phyloP scores from a whole-genome alignment of 2,329 filamentous ascomycete species.

The Penicillium concentricum region DNA sequence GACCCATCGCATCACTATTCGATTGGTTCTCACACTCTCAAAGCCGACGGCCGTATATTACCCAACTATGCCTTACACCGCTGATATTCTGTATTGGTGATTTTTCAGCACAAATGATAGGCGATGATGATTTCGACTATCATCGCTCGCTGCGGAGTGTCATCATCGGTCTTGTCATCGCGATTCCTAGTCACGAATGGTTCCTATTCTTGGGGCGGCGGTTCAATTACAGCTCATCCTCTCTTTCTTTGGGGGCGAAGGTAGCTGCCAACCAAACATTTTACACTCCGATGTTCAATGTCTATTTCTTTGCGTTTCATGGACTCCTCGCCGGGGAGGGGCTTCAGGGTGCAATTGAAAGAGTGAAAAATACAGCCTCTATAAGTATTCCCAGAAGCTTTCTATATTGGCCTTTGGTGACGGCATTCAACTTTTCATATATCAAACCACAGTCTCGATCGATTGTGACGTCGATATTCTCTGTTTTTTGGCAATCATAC shows the following conservation, averaged over 20 bases:
- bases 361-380: neutral
- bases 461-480: neutral
- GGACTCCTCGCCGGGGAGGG: neutral
- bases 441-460: neutral
- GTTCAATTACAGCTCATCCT: neutral
- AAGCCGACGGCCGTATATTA: too few species aligned
- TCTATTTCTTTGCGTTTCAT: neutral
- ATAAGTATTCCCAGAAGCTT: neutral
- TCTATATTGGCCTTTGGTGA: neutral
- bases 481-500: neutral
- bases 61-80: neutral
- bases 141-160: neutral
- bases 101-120: neutral
- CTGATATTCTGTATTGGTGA: neutral
- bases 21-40: too few species aligned
- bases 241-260: neutral
- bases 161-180: neutral
- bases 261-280: neutral
- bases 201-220: neutral
- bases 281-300: neutral
- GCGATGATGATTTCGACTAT: neutral
- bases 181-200: neutral
- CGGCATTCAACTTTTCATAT: neutral
- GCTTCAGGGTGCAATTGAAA: neutral
- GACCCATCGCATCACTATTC: too few species aligned